phyloP scores from a whole-genome alignment of 768 basidiomycete genomes.

The Chalciporus piperatus region DNA sequence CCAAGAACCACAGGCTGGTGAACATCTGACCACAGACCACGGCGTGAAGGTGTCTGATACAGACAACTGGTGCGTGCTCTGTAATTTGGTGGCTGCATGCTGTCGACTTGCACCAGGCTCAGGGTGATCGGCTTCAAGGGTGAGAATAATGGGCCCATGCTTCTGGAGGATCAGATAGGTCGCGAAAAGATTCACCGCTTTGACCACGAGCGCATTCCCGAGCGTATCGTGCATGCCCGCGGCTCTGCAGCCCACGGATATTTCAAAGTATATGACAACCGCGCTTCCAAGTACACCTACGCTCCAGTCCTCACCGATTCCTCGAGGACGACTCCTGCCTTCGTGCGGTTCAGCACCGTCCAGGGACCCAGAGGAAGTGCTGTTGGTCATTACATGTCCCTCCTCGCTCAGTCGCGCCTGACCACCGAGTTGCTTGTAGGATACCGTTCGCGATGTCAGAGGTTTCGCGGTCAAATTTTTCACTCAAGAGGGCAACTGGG shows the following conservation, averaged over 20 bases:
- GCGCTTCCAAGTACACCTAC: conserved; percentile 67
- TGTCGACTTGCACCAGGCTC: conserved; percentile 42
- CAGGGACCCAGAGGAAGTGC: conserved; percentile 80
- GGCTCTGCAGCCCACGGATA: conserved; percentile 80
- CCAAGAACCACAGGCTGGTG: conserved; percentile 14
- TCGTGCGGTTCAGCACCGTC: conserved; percentile 85
- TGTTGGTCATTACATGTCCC: conserved; percentile 35
- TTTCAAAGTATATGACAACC: conserved; percentile 70
- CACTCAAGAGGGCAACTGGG: conserved; percentile 84
- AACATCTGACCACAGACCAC: conserved; percentile 55
- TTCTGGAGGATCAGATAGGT: conserved; percentile 76
- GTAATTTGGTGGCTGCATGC: neutral
- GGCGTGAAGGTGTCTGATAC: conserved; percentile 59
- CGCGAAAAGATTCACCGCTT: conserved; percentile 78
- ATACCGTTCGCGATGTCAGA: conserved; percentile 80
- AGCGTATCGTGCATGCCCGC: conserved; percentile 72
- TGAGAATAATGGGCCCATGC: conserved; percentile 56
- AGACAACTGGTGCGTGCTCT: conserved; percentile 53
- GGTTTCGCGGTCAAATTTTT: conserved; percentile 87
- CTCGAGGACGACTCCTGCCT: conserved; percentile 68
- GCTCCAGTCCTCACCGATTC: conserved; percentile 74
- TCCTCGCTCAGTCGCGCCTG: neutral
- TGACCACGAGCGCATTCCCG: conserved; percentile 88
- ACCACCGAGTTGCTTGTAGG: conserved; percentile 33
- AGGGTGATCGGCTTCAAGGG: conserved; percentile 43